Evolutionary conservation across 176 grass and related monocot species (phyloP).

Genomic region (Triticum aestivum): DNA sequence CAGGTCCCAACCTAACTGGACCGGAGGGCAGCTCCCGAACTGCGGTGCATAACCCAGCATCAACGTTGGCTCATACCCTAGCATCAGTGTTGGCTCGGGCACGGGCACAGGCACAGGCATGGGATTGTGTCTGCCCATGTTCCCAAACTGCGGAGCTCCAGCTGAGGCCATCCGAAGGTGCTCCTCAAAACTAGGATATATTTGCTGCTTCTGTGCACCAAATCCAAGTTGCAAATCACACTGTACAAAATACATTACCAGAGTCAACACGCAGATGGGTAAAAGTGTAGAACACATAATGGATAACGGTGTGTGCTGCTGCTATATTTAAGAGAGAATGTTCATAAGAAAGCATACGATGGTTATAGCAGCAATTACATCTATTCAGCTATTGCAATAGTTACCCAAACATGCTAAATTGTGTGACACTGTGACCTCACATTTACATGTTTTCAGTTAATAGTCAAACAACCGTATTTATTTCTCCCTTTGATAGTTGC

Average conservation of each 20-base stretch:
- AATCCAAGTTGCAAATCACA: constrained; percentile 49
- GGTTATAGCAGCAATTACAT: constrained; percentile 1
- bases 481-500: constrained; percentile 7
- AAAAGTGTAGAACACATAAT: neutral
- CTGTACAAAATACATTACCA: constrained; percentile 34
- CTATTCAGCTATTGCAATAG: neutral
- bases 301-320: neutral
- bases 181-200: constrained; percentile 57
- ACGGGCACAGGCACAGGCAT: constrained; percentile 28
- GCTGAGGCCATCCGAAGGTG: constrained; percentile 59
- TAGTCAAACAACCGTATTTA: neutral
- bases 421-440: neutral
- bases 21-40: constrained; percentile 48
- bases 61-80: constrained; percentile 69
- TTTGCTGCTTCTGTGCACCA: constrained; percentile 45
- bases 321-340: neutral
- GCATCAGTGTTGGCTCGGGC: constrained; percentile 53
- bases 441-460: constrained; percentile 8
- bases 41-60: constrained; percentile 63
- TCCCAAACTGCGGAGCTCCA: constrained; percentile 44
- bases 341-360: constrained; percentile 12
- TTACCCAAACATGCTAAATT: neutral
- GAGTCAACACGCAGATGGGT: neutral
- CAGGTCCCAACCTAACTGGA: constrained; percentile 73
- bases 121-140: constrained; percentile 40